Evolutionary conservation across 1,284 basidiomycete genomes (phyloP).

Genomic region (Kwoniella shivajii): DNA sequence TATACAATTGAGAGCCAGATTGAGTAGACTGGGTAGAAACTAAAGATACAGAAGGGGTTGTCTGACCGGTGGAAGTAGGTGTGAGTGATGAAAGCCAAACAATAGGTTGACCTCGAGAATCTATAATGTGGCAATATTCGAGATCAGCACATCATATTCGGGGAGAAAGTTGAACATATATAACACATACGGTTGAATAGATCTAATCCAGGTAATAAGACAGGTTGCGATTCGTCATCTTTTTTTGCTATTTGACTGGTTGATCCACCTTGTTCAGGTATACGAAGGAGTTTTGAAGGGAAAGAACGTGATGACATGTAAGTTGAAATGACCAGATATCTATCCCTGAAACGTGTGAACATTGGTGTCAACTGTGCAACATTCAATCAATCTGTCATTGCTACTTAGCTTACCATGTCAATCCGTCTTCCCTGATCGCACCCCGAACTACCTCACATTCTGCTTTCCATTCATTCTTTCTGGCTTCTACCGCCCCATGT

Average conservation of each 20-base stretch:
- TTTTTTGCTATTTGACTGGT: slow-evolving; percentile 17
- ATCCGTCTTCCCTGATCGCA: slow-evolving; percentile 57
- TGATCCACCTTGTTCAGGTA: slow-evolving; percentile 32
- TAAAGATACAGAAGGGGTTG: slow-evolving; percentile 35
- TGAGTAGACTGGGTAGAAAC: slow-evolving; percentile 45
- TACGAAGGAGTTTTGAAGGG: slow-evolving; percentile 73
- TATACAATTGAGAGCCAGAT: slow-evolving; percentile 69
- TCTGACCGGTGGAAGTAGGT: slow-evolving; percentile 4
- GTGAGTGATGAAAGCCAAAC: slow-evolving; percentile 70
- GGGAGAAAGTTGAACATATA: not conserved
- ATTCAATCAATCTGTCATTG: not conserved
- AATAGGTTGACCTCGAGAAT: slow-evolving; percentile 65
- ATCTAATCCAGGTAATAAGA: slow-evolving; percentile 83
- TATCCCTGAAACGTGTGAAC: slow-evolving; percentile 59
- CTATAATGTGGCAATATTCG: slow-evolving; percentile 9
- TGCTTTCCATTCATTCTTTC: slow-evolving; percentile 61
- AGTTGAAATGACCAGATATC: slow-evolving; percentile 69
- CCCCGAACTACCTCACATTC: slow-evolving; percentile 62
- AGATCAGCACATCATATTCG: too few species aligned
- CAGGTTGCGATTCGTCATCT: slow-evolving; percentile 63
- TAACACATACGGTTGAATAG: slow-evolving; percentile 69
- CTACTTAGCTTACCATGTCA: slow-evolving; percentile 66
- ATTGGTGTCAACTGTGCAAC: not conserved
- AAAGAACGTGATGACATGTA: slow-evolving; percentile 85
- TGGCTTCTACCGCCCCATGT: slow-evolving; percentile 68